Percentiles rank a stretch among this genome's conserved stretches.
These are phyloP conservation scores for Fusarium tuaranense DNA, from an alignment of 2,329 filamentous ascomycete genomes.

Conservation along the genomic window DNA sequence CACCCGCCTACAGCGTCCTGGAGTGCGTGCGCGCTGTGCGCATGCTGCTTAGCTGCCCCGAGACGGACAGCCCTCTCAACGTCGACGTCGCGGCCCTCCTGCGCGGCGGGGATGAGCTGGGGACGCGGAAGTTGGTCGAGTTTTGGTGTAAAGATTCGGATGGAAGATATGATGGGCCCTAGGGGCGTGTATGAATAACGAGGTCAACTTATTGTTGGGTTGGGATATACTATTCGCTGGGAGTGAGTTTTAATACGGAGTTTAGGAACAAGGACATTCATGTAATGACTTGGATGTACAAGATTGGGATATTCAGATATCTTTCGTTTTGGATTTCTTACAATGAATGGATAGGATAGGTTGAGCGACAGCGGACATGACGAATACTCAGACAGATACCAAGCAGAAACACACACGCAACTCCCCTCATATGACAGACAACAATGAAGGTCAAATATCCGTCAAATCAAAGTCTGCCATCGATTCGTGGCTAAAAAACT, in stretches of 20 bases:
- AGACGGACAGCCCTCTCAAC: slow-evolving; percentile 81
- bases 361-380: slow-evolving; percentile 25
- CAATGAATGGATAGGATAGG: slow-evolving; percentile 1
- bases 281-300: slow-evolving; percentile 10
- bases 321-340: slow-evolving; percentile 4
- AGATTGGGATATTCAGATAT: slow-evolving; percentile 22
- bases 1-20: slow-evolving; percentile 84
- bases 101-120: slow-evolving; percentile 74
- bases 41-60: slow-evolving; percentile 73
- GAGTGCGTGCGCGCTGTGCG: slow-evolving; percentile 79
- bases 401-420: slow-evolving; percentile 10
- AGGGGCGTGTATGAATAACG: neutral
- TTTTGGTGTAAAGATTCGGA: slow-evolving; percentile 68
- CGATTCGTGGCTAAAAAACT: neutral
- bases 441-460: neutral
- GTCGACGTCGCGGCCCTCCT: slow-evolving; percentile 81
- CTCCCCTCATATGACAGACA: neutral
- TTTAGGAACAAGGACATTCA: slow-evolving; percentile 23
- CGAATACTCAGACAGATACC: slow-evolving; percentile 18
- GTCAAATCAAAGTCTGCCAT: neutral
- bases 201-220: neutral
- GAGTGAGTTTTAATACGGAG: slow-evolving; percentile 23
- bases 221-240: neutral
- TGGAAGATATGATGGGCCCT: slow-evolving; percentile 53
- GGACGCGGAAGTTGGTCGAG: slow-evolving; percentile 76